Percentiles rank a stretch among this genome's conserved stretches.
Conservation (phyloP, 495 filamentous ascomycete species). For the Annulohypoxylon stygium region DNA sequence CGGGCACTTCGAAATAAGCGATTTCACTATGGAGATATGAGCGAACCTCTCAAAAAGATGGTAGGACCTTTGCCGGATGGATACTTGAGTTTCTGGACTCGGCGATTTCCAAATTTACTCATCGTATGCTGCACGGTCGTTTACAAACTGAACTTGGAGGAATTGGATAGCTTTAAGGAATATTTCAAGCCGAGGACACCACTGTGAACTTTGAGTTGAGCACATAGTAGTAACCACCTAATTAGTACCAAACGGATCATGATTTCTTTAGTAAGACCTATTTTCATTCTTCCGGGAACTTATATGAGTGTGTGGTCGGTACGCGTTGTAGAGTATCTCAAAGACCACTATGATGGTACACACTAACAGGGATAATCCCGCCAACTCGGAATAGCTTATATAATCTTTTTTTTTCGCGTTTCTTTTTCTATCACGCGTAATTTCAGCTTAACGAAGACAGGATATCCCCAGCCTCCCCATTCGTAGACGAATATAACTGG, state of each 20-base stretch:
- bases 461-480: background rate
- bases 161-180: conserved; percentile 78
- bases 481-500: background rate
- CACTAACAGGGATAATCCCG: background rate
- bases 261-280: no score
- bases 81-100: conserved; percentile 88
- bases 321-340: no score
- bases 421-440: conserved; percentile 10
- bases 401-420: background rate
- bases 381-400: background rate
- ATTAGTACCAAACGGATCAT: no score
- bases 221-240: no score
- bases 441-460: background rate
- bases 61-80: conserved; percentile 86
- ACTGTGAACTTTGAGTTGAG: conserved; percentile 24
- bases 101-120: conserved; percentile 82
- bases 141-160: conserved; percentile 71
- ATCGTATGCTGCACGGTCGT: conserved; percentile 84
- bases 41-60: conserved; percentile 78
- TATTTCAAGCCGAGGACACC: conserved; percentile 69
- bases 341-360: no score
- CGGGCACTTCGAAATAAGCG: conserved; percentile 95
- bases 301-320: no score
- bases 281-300: no score
- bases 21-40: conserved; percentile 93